Base-by-base conservation (phyloP, 106 monocot genomes). In the Acorus gramineus region DNA sequence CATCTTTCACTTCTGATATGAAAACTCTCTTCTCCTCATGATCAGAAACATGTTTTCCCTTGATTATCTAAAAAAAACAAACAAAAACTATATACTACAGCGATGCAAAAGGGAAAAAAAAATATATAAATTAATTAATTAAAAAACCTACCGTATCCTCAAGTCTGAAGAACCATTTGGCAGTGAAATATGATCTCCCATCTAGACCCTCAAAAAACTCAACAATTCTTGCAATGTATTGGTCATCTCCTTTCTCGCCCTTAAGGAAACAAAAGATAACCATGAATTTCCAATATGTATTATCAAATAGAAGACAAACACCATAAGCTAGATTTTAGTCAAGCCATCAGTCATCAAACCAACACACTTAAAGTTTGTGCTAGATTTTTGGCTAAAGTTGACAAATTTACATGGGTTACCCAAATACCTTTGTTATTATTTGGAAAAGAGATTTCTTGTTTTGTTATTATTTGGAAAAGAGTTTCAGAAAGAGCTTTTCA, bases 1-100 rank as follows among this genome's bases (percentile, higher is more conserved):
- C 81, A 69, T 81, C 73, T 50, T 55, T 76, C 42, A 77, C 81
- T 12, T 81, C 73, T 0, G 81, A 81, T 13, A 81, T 50, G 45
- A 81, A 81, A 47, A 81, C 63, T 46, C 81, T 68, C n/a, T 55
- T 55, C 4, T 11, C 9, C 8, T 81, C 81, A 50, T 72, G 81
- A 13, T 5, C 4, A 12, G 8, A 2, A 1, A 45, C 50, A 69
- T 65, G 55, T 28, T 44, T 28, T 28, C 28, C 47, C 11, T 81
- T 76, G 2, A 75, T 61, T 11, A 70, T 61, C 75, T 75, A 5
- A 55, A 75, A 13, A 1, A 4, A 58, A 56, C 8, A 46, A 2
- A 74, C 4, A 0, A 73, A 42, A 53, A 54, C 44, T 7, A 43
- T 2, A 4, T 44, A 6, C n/a, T 3, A 43, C 0, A 10, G 49